A percentile compares a stretch with the other conserved stretches of the same genome.
phyloP scores from a whole-genome alignment of 2,329 filamentous ascomycete genomes.

The Aspergillaceae sp. region DNA sequence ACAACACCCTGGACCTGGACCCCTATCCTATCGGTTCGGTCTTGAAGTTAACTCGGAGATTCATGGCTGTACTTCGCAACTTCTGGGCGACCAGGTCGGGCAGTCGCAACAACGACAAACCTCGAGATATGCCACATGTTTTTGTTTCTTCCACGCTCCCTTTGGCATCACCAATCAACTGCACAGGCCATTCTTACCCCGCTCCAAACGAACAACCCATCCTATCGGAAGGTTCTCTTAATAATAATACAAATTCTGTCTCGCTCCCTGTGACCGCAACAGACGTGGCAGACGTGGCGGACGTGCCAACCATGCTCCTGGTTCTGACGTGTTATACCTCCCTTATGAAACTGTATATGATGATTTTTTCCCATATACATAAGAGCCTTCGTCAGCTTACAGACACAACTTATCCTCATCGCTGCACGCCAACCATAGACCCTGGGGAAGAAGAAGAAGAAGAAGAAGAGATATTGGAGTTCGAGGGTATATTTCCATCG shows the following conservation, averaged over 20 bases:
- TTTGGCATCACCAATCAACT: not conserved
- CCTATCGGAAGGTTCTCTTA: not conserved
- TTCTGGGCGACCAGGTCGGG: not conserved
- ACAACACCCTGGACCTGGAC: not conserved
- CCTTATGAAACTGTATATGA: not conserved
- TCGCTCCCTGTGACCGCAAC: not conserved
- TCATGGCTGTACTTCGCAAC: not conserved
- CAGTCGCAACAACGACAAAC: not conserved
- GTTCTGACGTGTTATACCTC: not conserved
- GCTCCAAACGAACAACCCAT: not conserved
- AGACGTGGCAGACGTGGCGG: not conserved
- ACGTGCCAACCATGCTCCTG: not conserved
- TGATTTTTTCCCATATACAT: not conserved
- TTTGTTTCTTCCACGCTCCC: not conserved
- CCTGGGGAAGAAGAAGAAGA: not conserved
- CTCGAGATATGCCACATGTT: not conserved
- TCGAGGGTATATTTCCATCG: not conserved
- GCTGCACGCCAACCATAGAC: not conserved
- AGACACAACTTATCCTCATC: not conserved
- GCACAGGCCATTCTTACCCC: not conserved
- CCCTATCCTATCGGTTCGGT: not conserved
- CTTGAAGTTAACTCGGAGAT: not conserved
- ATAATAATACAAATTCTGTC: not conserved
- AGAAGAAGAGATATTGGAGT: not conserved
- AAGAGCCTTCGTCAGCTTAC: not conserved